Percentiles rank a stretch among this genome's conserved stretches.
phyloP scores from a whole-genome alignment of 2,329 filamentous ascomycete genomes.

The Claviceps lovelessii region DNA sequence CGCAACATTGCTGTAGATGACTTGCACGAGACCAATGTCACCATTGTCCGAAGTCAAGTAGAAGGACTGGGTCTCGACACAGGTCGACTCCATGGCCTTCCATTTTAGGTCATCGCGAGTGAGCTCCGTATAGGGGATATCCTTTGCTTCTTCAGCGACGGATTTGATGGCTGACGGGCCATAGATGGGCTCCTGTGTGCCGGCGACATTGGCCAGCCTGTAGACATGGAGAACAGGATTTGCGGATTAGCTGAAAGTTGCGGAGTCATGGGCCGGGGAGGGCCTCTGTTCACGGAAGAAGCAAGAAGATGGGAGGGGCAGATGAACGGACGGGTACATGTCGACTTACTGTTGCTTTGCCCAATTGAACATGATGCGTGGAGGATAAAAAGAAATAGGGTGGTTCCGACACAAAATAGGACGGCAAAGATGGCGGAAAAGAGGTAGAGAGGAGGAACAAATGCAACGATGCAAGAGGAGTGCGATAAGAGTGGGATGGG shows the following conservation, averaged over 20 bases:
- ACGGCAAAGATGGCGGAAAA: no score
- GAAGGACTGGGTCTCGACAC: slow-evolving; percentile 89
- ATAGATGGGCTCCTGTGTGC: slow-evolving; percentile 93
- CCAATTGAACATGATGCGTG: slow-evolving; percentile 71
- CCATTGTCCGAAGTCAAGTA: slow-evolving; percentile 75
- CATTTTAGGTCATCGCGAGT: slow-evolving; percentile 70
- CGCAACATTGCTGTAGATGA: slow-evolving; percentile 97
- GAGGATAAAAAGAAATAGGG: background rate
- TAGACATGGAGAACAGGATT: slow-evolving; percentile 6
- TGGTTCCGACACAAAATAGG: background rate
- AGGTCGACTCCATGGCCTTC: slow-evolving; percentile 66
- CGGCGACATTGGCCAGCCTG: slow-evolving; percentile 66
- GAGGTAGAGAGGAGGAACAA: background rate
- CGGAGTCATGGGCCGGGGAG: background rate
- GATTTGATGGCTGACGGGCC: slow-evolving; percentile 76
- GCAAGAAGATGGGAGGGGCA: background rate
- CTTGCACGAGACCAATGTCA: slow-evolving; percentile 63
- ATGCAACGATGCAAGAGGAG: background rate
- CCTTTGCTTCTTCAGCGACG: slow-evolving; percentile 66
- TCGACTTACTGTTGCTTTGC: slow-evolving; percentile 69
- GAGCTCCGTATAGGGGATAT: slow-evolving; percentile 66
- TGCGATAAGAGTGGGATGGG: background rate
- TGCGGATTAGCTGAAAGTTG: slow-evolving; percentile 4
- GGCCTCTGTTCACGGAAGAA: background rate
- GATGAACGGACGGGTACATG: slow-evolving; percentile 1